Base-by-base conservation (phyloP, 192 early-diverging fungal species). In the Rhizophagus sp. region DNA sequence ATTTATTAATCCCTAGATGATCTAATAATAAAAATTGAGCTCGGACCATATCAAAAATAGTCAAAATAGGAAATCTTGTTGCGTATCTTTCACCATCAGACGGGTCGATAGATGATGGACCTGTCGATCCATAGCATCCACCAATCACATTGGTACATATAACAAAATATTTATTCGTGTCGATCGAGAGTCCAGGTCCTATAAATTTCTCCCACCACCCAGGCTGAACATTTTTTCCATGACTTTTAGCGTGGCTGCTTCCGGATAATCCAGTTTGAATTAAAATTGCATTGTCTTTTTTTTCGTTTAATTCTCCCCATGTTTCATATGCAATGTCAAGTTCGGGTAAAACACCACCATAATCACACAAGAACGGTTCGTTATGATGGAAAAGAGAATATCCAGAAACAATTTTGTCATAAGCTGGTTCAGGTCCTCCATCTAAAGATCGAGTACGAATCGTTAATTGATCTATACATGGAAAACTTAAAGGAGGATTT, bases 161-260 rank as follows among this genome's bases (percentile, higher is more conserved):
- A 0, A 99, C 94, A 87, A 92, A 94, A 88, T 95, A 98, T 83
- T 94, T 93, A 87, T 96, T 89, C 39, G 97, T 98, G 74, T 99
- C 98, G 24, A 99, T 90, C 4, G 96, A 89, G 34, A 87, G 77
- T 57, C 97, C 96, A n/a, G 97, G 95, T 1, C 97, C 78, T 70
- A 99, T 99, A 80, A 98, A 99, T 80, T 92, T 91, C 80, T 99
- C 96, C 97, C 97, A 99, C 97, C 97, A 99, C 66, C 97, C 97
- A 17, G 91, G 89, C 11, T 89, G 85, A 34, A 74, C 80, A 87
- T 99, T 97, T 22, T 88, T 85, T 15, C 82, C 86, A 78, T 97
- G 95, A 73, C 93, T 95, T 82, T 93, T 96, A 62, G 97, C 97
- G 78, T 99, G 97, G 27, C 92, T 94, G 77, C 91, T 93, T 44